phyloP scores from a whole-genome alignment of 495 filamentous ascomycete genomes.

The Hyaloscypha finlandica region DNA sequence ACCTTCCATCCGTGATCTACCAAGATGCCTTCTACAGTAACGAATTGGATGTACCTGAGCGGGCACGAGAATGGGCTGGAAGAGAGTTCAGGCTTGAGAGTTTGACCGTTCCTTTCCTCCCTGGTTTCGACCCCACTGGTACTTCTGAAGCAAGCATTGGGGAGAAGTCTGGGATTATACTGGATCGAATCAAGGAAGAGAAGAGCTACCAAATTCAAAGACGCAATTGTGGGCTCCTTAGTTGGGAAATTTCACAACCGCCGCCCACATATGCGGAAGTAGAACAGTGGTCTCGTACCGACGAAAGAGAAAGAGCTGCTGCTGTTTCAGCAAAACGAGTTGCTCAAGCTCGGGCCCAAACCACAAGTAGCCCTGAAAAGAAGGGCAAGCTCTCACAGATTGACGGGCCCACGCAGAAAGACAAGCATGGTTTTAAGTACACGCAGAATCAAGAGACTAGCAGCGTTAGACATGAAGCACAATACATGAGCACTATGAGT shows the following conservation, averaged over 20 bases:
- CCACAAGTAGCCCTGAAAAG: conserved; percentile 8
- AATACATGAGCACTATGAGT: conserved; percentile 97
- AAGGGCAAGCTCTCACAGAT: conserved; percentile 73
- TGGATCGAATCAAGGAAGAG: conserved; percentile 55
- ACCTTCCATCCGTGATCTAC: conserved; percentile 64
- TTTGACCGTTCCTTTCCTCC: conserved; percentile 71
- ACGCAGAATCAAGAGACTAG: conserved; percentile 76
- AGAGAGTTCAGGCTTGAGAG: conserved; percentile 82
- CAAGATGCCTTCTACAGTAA: conserved; percentile 86
- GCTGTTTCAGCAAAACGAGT: background rate
- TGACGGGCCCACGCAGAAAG: conserved; percentile 84
- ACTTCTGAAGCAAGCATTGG: conserved; percentile 56
- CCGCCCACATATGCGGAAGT: conserved; percentile 78
- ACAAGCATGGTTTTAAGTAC: conserved; percentile 82
- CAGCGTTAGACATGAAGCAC: conserved; percentile 79
- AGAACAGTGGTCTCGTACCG: conserved; percentile 60
- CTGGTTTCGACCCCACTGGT: conserved; percentile 72
- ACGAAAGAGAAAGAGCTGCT: conserved; percentile 12
- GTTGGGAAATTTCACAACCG: conserved; percentile 64
- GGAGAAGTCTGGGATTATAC: conserved; percentile 43
- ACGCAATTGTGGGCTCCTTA: conserved; percentile 52
- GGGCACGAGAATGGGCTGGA: conserved; percentile 81
- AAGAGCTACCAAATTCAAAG: conserved; percentile 50
- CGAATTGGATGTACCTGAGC: conserved; percentile 82
- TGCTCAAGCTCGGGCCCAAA: too few species aligned